Conservation (phyloP, 169 alveolate species). For the Amoebophrya sp. region DNA sequence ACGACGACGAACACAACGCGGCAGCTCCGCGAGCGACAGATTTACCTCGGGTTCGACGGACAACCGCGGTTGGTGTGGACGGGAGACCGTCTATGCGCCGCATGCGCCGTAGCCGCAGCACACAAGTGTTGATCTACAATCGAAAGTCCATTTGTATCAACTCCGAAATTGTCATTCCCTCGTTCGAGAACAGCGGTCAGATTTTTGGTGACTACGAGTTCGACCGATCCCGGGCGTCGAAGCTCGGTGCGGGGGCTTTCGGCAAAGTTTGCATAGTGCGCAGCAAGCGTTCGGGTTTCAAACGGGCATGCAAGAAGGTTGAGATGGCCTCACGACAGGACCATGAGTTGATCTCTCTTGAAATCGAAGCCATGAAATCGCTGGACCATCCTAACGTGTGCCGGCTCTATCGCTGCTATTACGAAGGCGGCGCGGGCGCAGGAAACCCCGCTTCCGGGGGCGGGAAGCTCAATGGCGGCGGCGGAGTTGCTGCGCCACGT, state of each 20-base stretch:
- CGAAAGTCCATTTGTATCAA: neutral
- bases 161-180: neutral
- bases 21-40: no score
- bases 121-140: no score
- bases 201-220: neutral
- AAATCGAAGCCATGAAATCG: neutral
- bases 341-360: neutral
- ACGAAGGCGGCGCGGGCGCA: no score
- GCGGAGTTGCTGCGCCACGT: no score
- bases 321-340: neutral
- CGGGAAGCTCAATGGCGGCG: no score
- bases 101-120: no score
- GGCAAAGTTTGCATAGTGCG: neutral
- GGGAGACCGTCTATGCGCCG: no score
- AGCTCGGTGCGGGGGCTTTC: neutral
- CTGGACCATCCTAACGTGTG: neutral
- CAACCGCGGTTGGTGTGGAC: no score
- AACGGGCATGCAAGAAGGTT: neutral
- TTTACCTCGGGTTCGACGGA: no score
- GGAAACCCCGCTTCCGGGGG: no score
- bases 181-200: neutral
- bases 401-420: neutral
- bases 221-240: neutral
- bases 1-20: no score
- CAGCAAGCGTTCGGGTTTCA: neutral